Evolutionary conservation across 2,329 filamentous ascomycete genomes (phyloP), one percentile per base, ranked within the genome.

Genomic region (Penicillium sp.): DNA sequence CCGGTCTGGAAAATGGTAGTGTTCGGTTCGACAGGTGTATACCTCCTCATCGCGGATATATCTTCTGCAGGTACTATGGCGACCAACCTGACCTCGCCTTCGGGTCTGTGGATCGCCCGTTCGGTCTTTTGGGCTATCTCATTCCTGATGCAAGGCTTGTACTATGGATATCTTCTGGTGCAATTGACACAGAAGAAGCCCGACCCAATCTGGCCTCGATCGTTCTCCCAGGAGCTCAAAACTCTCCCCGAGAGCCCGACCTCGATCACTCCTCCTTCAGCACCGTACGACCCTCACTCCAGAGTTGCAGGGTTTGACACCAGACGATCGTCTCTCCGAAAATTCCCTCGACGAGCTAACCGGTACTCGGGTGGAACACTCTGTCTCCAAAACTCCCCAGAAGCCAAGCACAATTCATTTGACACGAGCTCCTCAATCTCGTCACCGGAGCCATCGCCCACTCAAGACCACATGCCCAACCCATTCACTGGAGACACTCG

Each of bases 81-180:
- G 35, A 61, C 53, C 49, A 61, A 59, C 43, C 18, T 38, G 18
- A 10, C 53, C 49, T 49, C 4, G 18, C 18, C 5, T 24, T 41
- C 14, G 10, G 42, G 28, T 39, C 44, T 67, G 14, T 61, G 74
- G 35, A 60, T 69, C 28, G 65, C 65, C 18, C 71, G 75, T 38
- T 71, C 73, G 48, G 63, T 69, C 9, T 53, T 69, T 33, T 72
- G 69, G 68, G 60, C 61, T 3, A 45, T 69, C 3, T 69, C 69
- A 2, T 55, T 71, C 9, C 62, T 72, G 10, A 44, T 51, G 3
- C 64, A 73, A 46, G 63, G 65, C 13, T 42, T 67, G 4, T 64
- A 69, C 41, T 68, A 61, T 44, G 67, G 68, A 10, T 63, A 58
- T 39, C 46, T 70, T n/a, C 48, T 67, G 35, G 53, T 57, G 5